Conservation (phyloP, 2,329 filamentous ascomycete species). For the Curvularia lunata region DNA sequence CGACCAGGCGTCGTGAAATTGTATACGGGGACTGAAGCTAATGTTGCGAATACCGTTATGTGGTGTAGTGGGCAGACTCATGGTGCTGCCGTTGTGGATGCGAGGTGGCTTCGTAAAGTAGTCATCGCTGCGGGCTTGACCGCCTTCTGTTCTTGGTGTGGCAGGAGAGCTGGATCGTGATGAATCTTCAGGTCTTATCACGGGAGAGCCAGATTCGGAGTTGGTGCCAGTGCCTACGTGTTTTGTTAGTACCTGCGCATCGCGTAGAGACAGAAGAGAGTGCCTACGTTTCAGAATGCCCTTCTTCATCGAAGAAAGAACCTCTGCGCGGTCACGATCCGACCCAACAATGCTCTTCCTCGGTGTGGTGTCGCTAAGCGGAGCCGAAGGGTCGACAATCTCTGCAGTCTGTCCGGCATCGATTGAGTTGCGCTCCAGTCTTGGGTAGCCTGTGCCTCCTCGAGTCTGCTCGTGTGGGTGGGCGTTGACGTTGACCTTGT, state of each 20-base stretch:
- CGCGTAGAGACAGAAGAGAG: not conserved
- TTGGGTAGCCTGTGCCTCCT: constrained; percentile 81
- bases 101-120: constrained; percentile 84
- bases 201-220: constrained; percentile 72
- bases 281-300: constrained; percentile 88
- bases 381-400: constrained; percentile 44
- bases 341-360: constrained; percentile 91
- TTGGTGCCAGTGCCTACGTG: constrained; percentile 56
- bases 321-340: constrained; percentile 87
- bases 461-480: constrained; percentile 70
- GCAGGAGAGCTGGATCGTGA: constrained; percentile 85
- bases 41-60: constrained; percentile 68
- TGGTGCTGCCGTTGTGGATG: constrained; percentile 72
- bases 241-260: constrained; percentile 25
- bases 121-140: constrained; percentile 67
- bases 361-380: constrained; percentile 57
- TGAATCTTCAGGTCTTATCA: constrained; percentile 70
- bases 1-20: constrained; percentile 97
- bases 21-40: constrained; percentile 86
- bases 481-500: constrained; percentile 77
- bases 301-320: constrained; percentile 90
- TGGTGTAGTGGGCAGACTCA: constrained; percentile 81
- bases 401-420: constrained; percentile 65
- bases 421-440: constrained; percentile 80
- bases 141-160: constrained; percentile 77